Base-by-base conservation (phyloP, 768 basidiomycete genomes). In the Crepidotus variabilis region DNA sequence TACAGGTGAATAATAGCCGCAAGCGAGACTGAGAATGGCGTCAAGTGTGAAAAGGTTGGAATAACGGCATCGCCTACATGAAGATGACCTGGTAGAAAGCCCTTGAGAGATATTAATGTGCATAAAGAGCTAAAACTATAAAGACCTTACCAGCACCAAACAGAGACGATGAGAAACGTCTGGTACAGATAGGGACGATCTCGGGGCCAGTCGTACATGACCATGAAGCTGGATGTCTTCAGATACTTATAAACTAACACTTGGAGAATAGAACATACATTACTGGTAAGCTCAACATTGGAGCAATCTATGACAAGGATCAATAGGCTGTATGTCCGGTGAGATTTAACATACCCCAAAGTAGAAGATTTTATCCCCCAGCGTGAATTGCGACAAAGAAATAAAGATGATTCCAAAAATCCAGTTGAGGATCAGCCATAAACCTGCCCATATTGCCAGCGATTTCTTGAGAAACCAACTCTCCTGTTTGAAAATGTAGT, bases 361-460 rank as follows among this genome's bases (percentile, higher is more conserved):
- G 62, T 83, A 77, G 68, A 85, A 86, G 21, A 83, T 73, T 61
- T 83, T 78, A 68, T 92, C 87, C 35, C 79, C 68, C 4, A 79
- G 61, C 16, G 68, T 71, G 28, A 72, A 50, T 34, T 69, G 70
- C 11, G 80, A 78, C 23, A 65, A 67, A 6, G 79, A 73, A 18
- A 81, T 72, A 60, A 86, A 81, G 10, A 75, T 73, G 24, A 76
- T 74, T 4, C 79, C 86, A 39, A 90, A 75, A 18, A 82, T 74
- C 88, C 90, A 92, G 62, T 86, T 90, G 32, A 81, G 61, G 51
- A 88, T 72, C 43, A 88, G 74, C 77, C 87, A 92, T 8, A 81
- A 56, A 9, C 82, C 74, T 6, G 85, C 82, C 79, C 84, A 86
- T 8, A 86, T 59, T 18, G 86, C 86, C 33, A 88, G 71, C 0